Conservation (phyloP, 129 eudicot species). For the Centella asiatica region DNA sequence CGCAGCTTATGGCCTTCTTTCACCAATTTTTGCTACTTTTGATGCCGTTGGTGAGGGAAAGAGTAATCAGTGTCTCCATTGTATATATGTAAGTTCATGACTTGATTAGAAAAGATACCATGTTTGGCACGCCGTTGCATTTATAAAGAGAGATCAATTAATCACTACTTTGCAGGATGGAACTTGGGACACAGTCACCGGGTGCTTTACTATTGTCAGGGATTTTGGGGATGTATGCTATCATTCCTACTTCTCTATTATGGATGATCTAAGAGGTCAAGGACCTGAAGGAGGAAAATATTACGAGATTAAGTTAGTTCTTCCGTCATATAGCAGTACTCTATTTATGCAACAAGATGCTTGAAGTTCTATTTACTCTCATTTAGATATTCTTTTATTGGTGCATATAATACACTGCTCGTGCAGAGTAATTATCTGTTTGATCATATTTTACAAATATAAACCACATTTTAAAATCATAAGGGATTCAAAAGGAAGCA, state of each 20-base stretch:
- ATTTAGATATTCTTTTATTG: too few relatives aligned
- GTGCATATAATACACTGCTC: too few relatives aligned
- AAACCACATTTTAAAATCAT: too few relatives aligned
- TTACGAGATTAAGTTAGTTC: constrained; percentile 65
- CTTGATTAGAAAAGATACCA: neutral
- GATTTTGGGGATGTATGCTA: constrained; percentile 67
- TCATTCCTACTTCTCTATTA: constrained; percentile 71
- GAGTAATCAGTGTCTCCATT: constrained; percentile 55
- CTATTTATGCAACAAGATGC: neutral
- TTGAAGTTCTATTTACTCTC: too few relatives aligned
- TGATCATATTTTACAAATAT: too few relatives aligned
- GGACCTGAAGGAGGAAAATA: constrained; percentile 54
- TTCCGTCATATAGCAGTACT: neutral
- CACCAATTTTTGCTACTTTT: constrained; percentile 79
- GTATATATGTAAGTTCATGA: constrained; percentile 41
- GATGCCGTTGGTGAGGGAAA: constrained; percentile 89
- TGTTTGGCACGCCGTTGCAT: neutral
- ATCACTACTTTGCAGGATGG: constrained; percentile 51
- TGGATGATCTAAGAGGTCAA: constrained; percentile 64
- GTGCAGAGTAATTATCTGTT: too few relatives aligned
- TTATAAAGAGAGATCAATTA: neutral
- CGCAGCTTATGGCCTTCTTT: constrained; percentile 71
- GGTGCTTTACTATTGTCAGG: constrained; percentile 61
- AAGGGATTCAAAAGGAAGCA: too few relatives aligned
- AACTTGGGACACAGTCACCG: constrained; percentile 55